phyloP scores from a whole-genome alignment of 768 basidiomycete genomes.

The Tulasnella sp. region DNA sequence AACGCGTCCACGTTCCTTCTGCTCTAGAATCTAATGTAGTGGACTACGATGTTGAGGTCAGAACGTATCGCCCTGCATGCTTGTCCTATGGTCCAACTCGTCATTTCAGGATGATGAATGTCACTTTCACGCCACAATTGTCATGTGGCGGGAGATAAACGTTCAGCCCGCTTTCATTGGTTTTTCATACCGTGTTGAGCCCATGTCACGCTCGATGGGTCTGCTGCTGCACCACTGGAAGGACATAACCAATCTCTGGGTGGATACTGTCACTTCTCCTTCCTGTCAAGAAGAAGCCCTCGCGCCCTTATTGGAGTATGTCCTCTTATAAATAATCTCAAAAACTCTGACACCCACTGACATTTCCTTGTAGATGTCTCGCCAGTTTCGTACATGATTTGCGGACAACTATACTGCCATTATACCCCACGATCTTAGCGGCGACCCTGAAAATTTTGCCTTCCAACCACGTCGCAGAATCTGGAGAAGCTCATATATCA shows the following conservation, averaged over 20 bases:
- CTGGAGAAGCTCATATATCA: not conserved
- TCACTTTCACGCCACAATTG: constrained; percentile 61
- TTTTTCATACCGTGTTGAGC: constrained; percentile 49
- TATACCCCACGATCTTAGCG: constrained; percentile 42
- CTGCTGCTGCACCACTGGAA: constrained; percentile 69
- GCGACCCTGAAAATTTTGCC: constrained; percentile 36
- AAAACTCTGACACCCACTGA: constrained; percentile 7
- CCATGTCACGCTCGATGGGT: constrained; percentile 62
- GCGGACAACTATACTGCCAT: constrained; percentile 57
- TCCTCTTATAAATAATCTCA: constrained; percentile 8
- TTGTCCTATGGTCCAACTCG: not conserved
- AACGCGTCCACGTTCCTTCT: constrained; percentile 60
- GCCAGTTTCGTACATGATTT: constrained; percentile 72
- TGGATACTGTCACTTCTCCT: constrained; percentile 41
- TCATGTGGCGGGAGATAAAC: constrained; percentile 70
- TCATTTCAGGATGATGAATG: constrained; percentile 54
- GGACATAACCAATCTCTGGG: constrained; percentile 55
- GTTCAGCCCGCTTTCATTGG: constrained; percentile 60
- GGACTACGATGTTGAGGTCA: constrained; percentile 47
- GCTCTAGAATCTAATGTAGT: constrained; percentile 40
- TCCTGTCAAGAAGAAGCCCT: constrained; percentile 59
- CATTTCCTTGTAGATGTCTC: constrained; percentile 25
- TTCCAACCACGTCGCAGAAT: constrained; percentile 23
- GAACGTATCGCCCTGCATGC: constrained; percentile 4
- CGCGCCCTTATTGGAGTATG: constrained; percentile 64